Conservation (phyloP, 106 monocot species). For the Xerophyta viscosa region DNA sequence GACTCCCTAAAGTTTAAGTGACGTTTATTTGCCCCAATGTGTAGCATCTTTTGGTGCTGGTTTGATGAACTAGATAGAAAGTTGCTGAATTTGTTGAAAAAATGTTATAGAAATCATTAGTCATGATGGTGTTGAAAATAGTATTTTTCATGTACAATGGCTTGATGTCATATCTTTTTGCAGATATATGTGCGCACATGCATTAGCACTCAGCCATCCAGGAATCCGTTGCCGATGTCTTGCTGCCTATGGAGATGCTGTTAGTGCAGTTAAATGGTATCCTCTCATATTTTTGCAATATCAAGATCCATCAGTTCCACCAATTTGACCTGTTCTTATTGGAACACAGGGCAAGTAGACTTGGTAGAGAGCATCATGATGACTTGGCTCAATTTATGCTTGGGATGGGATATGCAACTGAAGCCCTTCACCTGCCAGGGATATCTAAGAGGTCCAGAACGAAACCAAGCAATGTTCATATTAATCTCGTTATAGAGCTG, state of each 20-base stretch:
- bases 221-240: conserved; percentile 97
- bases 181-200: conserved; percentile 98
- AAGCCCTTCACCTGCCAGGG: conserved; percentile 99
- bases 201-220: conserved; percentile 92
- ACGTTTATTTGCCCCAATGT: too few species aligned
- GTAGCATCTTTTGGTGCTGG: too few species aligned
- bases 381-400: conserved; percentile 99
- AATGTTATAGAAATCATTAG: too few species aligned
- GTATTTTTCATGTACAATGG: background rate
- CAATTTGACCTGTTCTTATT: conserved; percentile 1
- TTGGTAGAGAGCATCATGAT: conserved; percentile 95
- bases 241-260: conserved; percentile 96
- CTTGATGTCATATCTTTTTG: conserved; percentile 5
- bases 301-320: background rate
- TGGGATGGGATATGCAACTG: conserved; percentile 98
- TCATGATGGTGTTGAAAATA: too few species aligned
- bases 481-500: too few species aligned
- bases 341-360: conserved; percentile 81
- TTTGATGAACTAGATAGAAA: too few species aligned
- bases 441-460: conserved; percentile 80
- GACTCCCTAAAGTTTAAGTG: too few species aligned
- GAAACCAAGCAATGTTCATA: too few species aligned
- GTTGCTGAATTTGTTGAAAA: too few species aligned
- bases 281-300: background rate
- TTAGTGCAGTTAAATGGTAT: conserved; percentile 99